Evolutionary conservation across 2,329 filamentous ascomycete genomes (phyloP).

Genomic region (Cryphonectria nitschkei): DNA sequence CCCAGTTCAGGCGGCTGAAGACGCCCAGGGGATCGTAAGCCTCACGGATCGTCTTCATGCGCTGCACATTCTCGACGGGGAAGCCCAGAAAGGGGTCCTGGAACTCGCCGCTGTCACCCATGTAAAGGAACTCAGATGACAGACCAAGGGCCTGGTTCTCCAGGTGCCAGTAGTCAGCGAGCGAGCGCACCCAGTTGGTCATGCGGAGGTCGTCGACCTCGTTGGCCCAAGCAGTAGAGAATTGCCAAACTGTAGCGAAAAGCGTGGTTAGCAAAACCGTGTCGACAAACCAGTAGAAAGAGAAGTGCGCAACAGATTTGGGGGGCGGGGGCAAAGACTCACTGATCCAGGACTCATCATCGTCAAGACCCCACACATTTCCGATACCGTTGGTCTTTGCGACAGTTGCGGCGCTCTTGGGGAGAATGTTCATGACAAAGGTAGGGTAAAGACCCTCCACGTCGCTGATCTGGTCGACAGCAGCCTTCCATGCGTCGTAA

Average conservation of each 20-base stretch:
- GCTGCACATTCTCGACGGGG: constrained; percentile 39
- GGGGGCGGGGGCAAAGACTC: constrained; percentile 19
- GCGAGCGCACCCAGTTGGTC: constrained; percentile 37
- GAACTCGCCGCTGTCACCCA: constrained; percentile 43
- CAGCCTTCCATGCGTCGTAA: constrained; percentile 40
- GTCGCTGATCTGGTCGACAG: constrained; percentile 40
- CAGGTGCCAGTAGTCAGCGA: constrained; percentile 38
- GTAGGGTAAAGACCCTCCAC: constrained; percentile 43
- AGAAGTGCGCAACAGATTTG: not conserved
- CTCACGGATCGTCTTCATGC: constrained; percentile 37
- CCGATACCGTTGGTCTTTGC: constrained; percentile 43
- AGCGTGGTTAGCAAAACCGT: not conserved
- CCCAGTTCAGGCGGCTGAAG: constrained; percentile 41
- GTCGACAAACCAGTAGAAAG: not conserved
- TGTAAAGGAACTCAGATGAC: constrained; percentile 42
- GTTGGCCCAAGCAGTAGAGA: constrained; percentile 42
- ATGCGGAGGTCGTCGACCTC: constrained; percentile 42
- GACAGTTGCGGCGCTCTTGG: constrained; percentile 35
- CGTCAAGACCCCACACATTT: constrained; percentile 43
- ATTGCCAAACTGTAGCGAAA: constrained; percentile 41
- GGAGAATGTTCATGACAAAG: constrained; percentile 40
- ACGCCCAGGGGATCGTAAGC: constrained; percentile 39
- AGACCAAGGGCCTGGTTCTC: constrained; percentile 38
- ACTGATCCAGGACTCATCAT: constrained; percentile 39
- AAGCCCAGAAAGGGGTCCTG: constrained; percentile 42